Evolutionary conservation across 805 yeast species (phyloP).

Genomic region (Spathaspora sp.): DNA sequence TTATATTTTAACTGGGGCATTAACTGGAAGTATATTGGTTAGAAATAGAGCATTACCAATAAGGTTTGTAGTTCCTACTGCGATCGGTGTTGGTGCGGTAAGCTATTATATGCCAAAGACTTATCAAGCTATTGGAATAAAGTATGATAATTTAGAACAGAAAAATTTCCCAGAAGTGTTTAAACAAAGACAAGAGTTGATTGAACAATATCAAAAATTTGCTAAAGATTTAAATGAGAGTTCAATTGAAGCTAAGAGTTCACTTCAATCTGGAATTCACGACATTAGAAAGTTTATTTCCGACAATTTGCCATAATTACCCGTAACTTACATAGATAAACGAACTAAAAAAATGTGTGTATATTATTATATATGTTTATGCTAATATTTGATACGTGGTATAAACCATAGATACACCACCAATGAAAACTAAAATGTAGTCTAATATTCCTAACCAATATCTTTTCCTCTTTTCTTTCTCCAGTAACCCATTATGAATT

Average conservation of each 20-base stretch:
- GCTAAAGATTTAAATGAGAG: slow-evolving; percentile 10
- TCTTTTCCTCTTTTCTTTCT: slow-evolving; percentile 24
- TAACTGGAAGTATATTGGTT: slow-evolving; percentile 54
- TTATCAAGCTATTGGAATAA: slow-evolving; percentile 26
- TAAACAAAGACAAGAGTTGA: slow-evolving; percentile 20
- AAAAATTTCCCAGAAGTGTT: slow-evolving; percentile 29
- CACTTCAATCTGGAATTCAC: slow-evolving; percentile 21
- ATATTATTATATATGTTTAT: not conserved
- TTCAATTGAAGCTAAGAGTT: slow-evolving; percentile 10
- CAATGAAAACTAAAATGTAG: slow-evolving; percentile 47
- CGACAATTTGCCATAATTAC: not conserved
- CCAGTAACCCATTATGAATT: slow-evolving; percentile 12
- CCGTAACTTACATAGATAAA: not conserved
- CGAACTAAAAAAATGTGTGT: too few species aligned
- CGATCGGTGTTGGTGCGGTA: slow-evolving; percentile 43
- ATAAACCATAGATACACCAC: slow-evolving; percentile 60
- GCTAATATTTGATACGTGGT: slow-evolving; percentile 58
- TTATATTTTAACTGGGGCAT: slow-evolving; percentile 51
- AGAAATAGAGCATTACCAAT: slow-evolving; percentile 44
- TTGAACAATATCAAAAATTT: slow-evolving; percentile 6
- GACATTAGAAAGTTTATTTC: slow-evolving; percentile 17
- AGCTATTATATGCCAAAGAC: slow-evolving; percentile 54
- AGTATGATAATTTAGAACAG: slow-evolving; percentile 22
- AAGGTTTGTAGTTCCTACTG: slow-evolving; percentile 49
- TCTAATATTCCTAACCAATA: slow-evolving; percentile 43